phyloP scores from a whole-genome alignment of 2,329 filamentous ascomycete species.

The Westerdykella sp. region DNA sequence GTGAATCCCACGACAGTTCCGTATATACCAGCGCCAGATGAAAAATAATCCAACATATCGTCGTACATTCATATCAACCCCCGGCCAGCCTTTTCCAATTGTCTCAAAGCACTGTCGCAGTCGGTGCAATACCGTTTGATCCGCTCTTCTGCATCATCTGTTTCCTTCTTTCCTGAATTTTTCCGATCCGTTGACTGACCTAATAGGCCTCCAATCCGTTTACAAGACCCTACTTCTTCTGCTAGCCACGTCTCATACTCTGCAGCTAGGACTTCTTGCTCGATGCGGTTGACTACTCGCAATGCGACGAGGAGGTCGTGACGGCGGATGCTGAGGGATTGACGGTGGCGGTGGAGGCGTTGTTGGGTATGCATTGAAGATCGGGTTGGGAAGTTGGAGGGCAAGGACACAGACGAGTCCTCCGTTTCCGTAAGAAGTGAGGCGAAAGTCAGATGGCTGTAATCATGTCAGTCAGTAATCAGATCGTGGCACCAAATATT shows the following conservation, averaged over 20 bases:
- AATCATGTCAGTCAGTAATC: conserved; percentile 1
- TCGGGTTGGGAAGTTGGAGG: conserved; percentile 12
- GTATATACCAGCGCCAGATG: too few relatives aligned
- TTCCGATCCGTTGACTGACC: conserved; percentile 28
- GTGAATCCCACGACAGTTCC: too few relatives aligned
- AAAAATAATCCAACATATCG: too few relatives aligned
- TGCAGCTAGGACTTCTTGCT: conserved; percentile 74
- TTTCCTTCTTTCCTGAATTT: conserved; percentile 41
- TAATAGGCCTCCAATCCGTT: conserved; percentile 51
- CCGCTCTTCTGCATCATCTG: conserved; percentile 44
- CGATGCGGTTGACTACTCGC: conserved; percentile 81
- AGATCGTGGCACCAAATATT: neutral
- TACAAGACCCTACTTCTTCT: conserved; percentile 72
- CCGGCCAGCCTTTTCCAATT: too few relatives aligned
- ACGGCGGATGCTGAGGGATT: conserved; percentile 74
- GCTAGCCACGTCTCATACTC: conserved; percentile 93
- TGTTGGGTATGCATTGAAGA: conserved; percentile 36
- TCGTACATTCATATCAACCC: too few relatives aligned
- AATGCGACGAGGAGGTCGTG: conserved; percentile 89
- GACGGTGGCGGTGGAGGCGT: conserved; percentile 68
- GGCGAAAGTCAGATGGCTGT: conserved; percentile 34
- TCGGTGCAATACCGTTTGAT: conserved; percentile 58
- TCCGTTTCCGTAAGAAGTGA: conserved; percentile 25
- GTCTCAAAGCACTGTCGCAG: conserved; percentile 37
- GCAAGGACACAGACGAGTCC: conserved; percentile 2